Evolutionary conservation across 1,139 yeast species (phyloP).

Genomic region (Nakaseomyces delphensis): DNA sequence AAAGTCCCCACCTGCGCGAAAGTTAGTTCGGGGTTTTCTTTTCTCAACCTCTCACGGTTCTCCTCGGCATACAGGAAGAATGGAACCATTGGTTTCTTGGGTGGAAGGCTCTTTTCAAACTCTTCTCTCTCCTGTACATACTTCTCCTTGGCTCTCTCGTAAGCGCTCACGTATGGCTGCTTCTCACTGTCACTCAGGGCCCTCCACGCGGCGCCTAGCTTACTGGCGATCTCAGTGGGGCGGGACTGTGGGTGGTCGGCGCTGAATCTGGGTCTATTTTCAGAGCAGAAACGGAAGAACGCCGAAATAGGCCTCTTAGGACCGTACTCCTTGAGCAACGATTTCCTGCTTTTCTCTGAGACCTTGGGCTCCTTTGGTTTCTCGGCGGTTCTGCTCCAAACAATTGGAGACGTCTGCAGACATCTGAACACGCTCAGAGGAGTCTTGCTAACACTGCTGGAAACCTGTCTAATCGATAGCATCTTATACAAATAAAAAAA

Average conservation of each 20-base stretch:
- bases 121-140: slow-evolving; percentile 10
- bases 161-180: slow-evolving; percentile 12
- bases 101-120: slow-evolving; percentile 18
- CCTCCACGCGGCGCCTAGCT: slow-evolving; percentile 23
- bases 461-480: background rate
- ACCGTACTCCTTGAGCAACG: slow-evolving; percentile 17
- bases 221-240: slow-evolving; percentile 13
- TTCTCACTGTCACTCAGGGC: slow-evolving; percentile 20
- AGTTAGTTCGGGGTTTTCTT: slow-evolving; percentile 17
- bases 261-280: background rate
- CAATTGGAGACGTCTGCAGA: slow-evolving; percentile 5
- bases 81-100: slow-evolving; percentile 26
- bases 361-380: slow-evolving; percentile 7
- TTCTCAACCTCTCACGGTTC: slow-evolving; percentile 13
- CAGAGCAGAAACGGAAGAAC: background rate
- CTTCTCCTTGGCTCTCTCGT: slow-evolving; percentile 9
- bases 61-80: slow-evolving; percentile 20
- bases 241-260: background rate
- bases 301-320: slow-evolving; percentile 29
- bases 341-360: slow-evolving; percentile 9
- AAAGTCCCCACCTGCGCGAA: slow-evolving; percentile 18
- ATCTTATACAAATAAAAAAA: background rate
- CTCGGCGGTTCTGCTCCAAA: slow-evolving; percentile 5
- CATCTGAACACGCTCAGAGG: background rate
- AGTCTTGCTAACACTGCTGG: background rate